phyloP scores from a whole-genome alignment of 2,329 filamentous ascomycete genomes.

The Zymoseptoria ardabiliae region DNA sequence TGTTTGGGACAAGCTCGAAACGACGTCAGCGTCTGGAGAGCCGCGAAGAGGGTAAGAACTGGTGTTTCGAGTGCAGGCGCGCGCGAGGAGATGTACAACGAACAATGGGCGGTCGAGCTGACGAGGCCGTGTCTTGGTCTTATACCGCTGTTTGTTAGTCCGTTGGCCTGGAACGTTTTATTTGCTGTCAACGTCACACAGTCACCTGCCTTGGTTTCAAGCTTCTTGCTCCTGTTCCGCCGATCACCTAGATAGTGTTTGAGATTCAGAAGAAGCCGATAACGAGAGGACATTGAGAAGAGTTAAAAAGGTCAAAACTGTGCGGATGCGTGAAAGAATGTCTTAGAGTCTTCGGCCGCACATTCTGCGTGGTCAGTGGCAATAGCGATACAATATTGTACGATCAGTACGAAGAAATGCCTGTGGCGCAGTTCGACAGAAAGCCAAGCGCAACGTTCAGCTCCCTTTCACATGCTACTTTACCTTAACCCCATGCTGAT shows the following conservation, averaged over 20 bases:
- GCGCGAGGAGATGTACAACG: neutral
- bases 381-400: neutral
- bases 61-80: neutral
- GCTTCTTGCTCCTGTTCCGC: neutral
- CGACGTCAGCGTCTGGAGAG: neutral
- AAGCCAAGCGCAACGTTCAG: neutral
- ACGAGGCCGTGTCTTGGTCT: neutral
- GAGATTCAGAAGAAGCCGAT: neutral
- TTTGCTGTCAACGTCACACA: neutral
- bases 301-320: neutral
- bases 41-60: no score
- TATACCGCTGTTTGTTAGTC: neutral
- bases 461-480: no score
- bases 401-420: no score
- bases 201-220: neutral
- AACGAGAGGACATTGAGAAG: neutral
- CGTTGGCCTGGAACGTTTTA: neutral
- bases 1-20: neutral
- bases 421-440: neutral
- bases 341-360: no score
- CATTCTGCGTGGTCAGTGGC: neutral
- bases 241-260: neutral
- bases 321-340: no score
- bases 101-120: neutral
- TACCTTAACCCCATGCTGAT: neutral